phyloP scores from a whole-genome alignment of 2,329 filamentous ascomycete species.

The Aspergillus pseudoglaucus region DNA sequence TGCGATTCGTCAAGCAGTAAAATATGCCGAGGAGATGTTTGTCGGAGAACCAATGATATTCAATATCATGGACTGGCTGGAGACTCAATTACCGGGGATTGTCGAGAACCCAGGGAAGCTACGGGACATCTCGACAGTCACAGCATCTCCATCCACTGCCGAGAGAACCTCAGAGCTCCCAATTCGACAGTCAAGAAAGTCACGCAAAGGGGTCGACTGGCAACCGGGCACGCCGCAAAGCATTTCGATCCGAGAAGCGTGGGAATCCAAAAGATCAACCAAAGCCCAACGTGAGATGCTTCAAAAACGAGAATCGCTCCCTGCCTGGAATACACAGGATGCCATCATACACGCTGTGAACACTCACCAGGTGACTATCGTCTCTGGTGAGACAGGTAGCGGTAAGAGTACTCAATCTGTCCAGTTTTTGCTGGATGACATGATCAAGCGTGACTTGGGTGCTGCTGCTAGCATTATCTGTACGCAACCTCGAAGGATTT shows the following conservation, averaged over 20 bases:
- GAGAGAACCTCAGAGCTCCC: slow-evolving; percentile 17
- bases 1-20: slow-evolving; percentile 69
- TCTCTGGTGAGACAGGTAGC: slow-evolving; percentile 92
- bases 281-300: slow-evolving; percentile 69
- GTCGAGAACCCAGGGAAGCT: slow-evolving; percentile 78
- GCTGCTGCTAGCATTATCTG: slow-evolving; percentile 82
- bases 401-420: slow-evolving; percentile 97
- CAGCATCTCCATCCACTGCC: slow-evolving; percentile 42
- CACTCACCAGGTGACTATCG: slow-evolving; percentile 82
- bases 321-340: slow-evolving; percentile 79
- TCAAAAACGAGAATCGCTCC: slow-evolving; percentile 63
- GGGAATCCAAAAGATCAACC: slow-evolving; percentile 61
- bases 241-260: slow-evolving; percentile 55
- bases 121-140: slow-evolving; percentile 73
- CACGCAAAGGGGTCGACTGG: slow-evolving; percentile 59
- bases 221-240: slow-evolving; percentile 51
- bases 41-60: slow-evolving; percentile 87
- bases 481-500: slow-evolving; percentile 91
- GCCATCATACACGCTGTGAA: slow-evolving; percentile 69
- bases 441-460: slow-evolving; percentile 71
- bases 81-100: slow-evolving; percentile 73
- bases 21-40: slow-evolving; percentile 63
- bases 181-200: slow-evolving; percentile 27
- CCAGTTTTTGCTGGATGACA: slow-evolving; percentile 88
- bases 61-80: slow-evolving; percentile 84